Conservation (phyloP, 768 basidiomycete species). For the Omphalotus guepiniiformis region DNA sequence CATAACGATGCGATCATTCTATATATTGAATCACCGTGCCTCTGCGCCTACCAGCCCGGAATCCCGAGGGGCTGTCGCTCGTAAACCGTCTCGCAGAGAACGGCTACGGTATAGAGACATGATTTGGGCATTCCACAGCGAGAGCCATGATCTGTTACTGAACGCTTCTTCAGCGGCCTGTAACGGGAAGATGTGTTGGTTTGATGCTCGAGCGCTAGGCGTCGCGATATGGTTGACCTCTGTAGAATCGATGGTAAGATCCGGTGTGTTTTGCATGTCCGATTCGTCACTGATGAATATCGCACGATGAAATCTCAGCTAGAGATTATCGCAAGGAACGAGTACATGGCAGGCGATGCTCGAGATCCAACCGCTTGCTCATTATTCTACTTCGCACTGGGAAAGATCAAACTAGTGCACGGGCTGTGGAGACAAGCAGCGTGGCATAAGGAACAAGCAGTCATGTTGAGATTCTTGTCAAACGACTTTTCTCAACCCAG, state of each 20-base stretch:
- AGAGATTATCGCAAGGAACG: constrained; percentile 86
- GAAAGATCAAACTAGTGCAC: constrained; percentile 88
- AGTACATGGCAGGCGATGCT: constrained; percentile 83
- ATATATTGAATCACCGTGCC: constrained; percentile 72
- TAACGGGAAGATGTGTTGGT: constrained; percentile 85
- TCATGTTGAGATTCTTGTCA: constrained; percentile 88
- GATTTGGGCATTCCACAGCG: constrained; percentile 96
- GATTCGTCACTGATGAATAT: background rate
- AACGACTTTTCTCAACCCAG: constrained; percentile 84
- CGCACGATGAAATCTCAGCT: constrained; percentile 64
- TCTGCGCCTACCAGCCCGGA: constrained; percentile 44
- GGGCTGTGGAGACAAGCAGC: constrained; percentile 94
- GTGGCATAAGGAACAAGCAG: constrained; percentile 85
- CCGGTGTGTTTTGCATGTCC: background rate
- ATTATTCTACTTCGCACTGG: constrained; percentile 91
- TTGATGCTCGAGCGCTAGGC: constrained; percentile 82
- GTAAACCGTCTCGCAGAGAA: constrained; percentile 56
- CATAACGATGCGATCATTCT: constrained; percentile 88
- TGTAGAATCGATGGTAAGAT: constrained; percentile 67
- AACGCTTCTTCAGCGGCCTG: constrained; percentile 68
- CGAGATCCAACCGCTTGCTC: constrained; percentile 90
- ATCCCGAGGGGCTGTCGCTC: constrained; percentile 36
- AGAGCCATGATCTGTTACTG: constrained; percentile 84
- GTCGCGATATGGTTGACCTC: constrained; percentile 87
- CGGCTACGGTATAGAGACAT: constrained; percentile 92